phyloP scores from a whole-genome alignment of 2,329 filamentous ascomycete species.

The Verticillium nonalfalfae region DNA sequence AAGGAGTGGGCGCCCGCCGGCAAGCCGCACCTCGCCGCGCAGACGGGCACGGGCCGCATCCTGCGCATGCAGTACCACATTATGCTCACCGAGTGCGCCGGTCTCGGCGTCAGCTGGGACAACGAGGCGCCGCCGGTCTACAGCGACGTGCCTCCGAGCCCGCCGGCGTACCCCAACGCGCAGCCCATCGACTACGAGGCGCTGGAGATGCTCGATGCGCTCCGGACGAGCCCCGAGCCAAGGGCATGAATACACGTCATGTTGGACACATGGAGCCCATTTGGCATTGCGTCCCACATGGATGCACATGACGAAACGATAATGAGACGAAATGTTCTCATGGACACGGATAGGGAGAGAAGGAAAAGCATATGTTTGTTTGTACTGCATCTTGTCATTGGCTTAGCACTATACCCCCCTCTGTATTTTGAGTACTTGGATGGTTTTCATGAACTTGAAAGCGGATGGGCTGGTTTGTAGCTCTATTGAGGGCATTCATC shows the following conservation, averaged over 20 bases:
- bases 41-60: constrained; percentile 85
- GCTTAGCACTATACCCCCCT: constrained; percentile 9
- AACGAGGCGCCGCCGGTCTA: constrained; percentile 93
- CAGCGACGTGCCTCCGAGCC: constrained; percentile 83
- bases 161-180: constrained; percentile 57
- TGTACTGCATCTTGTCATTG: background rate
- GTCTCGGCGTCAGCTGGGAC: constrained; percentile 92
- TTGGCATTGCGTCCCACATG: too few relatives aligned
- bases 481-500: background rate
- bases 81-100: constrained; percentile 73
- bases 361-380: background rate
- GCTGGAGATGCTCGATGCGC: constrained; percentile 27
- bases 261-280: too few relatives aligned
- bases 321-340: background rate
- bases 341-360: background rate
- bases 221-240: background rate
- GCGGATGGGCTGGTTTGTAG: background rate
- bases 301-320: constrained; percentile 4
- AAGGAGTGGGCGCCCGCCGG: constrained; percentile 79
- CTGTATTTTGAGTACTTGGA: background rate
- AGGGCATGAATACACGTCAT: background rate
- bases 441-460: background rate
- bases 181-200: constrained; percentile 31
- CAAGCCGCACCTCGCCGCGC: constrained; percentile 62
- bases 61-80: constrained; percentile 83